Evolutionary conservation across 2,329 filamentous ascomycete species (phyloP).

Genomic region (Fusarium sp.): DNA sequence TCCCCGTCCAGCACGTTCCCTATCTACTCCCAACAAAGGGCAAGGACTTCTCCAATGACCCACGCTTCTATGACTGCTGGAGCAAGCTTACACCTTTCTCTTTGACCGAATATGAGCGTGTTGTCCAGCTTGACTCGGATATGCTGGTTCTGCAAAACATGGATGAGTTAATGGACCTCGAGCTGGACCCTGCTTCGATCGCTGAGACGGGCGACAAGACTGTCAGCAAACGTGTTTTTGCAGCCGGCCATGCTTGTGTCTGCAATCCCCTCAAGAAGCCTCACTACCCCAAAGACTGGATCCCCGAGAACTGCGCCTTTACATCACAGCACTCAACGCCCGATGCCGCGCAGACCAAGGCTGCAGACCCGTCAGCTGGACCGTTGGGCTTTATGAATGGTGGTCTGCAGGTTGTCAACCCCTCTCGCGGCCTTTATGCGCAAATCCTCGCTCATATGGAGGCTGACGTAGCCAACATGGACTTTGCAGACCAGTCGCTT

Average conservation of each 20-base stretch:
- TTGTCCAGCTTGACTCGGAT: conserved; percentile 89
- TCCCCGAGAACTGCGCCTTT: conserved; percentile 69
- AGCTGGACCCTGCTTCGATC: conserved; percentile 68
- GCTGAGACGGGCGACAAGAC: conserved; percentile 36
- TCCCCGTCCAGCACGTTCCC: conserved; percentile 77
- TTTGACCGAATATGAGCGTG: conserved; percentile 79
- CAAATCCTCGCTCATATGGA: conserved; percentile 67
- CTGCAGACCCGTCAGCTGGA: conserved; percentile 59
- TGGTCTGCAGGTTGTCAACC: conserved; percentile 70
- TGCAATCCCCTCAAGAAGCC: conserved; percentile 84
- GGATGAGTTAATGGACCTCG: conserved; percentile 91
- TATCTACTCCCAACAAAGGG: conserved; percentile 78
- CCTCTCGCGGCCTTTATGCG: conserved; percentile 61
- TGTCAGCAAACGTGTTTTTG: conserved; percentile 75
- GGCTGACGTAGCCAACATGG: conserved; percentile 60
- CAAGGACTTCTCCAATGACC: conserved; percentile 79
- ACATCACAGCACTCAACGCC: conserved; percentile 65
- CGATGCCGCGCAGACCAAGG: conserved; percentile 60
- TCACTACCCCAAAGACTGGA: conserved; percentile 83
- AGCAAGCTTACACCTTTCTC: conserved; percentile 86
- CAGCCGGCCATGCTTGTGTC: conserved; percentile 85
- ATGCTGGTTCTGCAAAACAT: conserved; percentile 88
- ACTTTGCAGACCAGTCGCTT: conserved; percentile 72
- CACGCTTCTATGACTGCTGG: conserved; percentile 92
- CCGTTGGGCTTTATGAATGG: conserved; percentile 64